Percentiles rank a stretch among this genome's conserved stretches.
These are phyloP conservation scores for Phytopythium delawarense DNA, from an alignment of 352 stramenopile species.

Conservation along the genomic window DNA sequence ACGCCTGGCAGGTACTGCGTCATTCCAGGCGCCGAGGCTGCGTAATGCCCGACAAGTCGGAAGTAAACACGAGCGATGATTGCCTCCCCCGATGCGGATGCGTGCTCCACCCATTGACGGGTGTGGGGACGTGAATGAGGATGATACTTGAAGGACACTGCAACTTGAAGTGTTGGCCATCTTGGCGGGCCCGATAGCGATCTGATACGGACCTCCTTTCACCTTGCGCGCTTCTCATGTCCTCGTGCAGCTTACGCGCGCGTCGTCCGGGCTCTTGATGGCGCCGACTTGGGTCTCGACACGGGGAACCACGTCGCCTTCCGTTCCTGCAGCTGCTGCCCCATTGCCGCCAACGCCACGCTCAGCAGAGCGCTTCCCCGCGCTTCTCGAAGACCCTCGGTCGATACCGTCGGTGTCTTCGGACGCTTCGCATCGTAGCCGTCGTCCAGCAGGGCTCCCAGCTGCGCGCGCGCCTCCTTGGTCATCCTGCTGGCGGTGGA, in stretches of 20 bases:
- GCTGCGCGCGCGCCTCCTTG: constrained; percentile 3
- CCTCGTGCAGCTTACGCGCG: neutral
- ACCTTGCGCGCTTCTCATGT: neutral
- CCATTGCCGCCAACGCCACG: neutral
- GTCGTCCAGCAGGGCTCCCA: constrained; percentile 2
- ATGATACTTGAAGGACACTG: neutral
- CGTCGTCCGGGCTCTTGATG: neutral
- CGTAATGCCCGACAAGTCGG: neutral
- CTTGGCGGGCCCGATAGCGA: too few species aligned
- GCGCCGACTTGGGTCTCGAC: constrained; percentile 10
- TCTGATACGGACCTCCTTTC: neutral
- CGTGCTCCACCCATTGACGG: neutral
- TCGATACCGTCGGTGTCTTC: neutral
- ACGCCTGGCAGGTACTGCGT: neutral
- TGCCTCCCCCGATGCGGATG: neutral
- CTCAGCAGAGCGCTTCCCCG: neutral
- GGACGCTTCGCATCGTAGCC: neutral
- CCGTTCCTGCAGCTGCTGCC: neutral
- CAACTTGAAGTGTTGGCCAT: neutral
- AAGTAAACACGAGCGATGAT: neutral
- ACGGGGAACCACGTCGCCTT: constrained; percentile 4
- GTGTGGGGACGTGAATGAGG: too few species aligned
- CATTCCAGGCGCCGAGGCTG: neutral
- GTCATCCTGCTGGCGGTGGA: neutral
- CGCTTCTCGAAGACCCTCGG: neutral